phyloP scores from a whole-genome alignment of 768 basidiomycete species.

The Termitomyces sp. region DNA sequence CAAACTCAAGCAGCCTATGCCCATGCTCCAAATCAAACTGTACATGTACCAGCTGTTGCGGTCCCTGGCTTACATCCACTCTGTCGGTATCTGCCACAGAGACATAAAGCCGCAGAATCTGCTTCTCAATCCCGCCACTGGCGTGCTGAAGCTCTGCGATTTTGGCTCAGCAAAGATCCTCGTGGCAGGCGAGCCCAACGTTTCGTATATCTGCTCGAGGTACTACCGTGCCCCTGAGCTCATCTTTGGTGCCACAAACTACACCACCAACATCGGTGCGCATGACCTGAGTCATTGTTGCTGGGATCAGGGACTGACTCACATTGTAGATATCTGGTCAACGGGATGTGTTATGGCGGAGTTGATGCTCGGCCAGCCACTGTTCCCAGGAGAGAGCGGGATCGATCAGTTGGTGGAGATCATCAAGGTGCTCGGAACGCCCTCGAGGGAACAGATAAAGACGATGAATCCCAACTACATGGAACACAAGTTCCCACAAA shows the following conservation, averaged over 20 bases:
- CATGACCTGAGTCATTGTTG: background rate
- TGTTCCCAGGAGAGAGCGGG: constrained; percentile 98
- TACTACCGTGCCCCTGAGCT: constrained; percentile 99
- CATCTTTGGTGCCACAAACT: constrained; percentile 99
- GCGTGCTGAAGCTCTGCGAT: constrained; percentile 96
- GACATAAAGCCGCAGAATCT: constrained; percentile 99
- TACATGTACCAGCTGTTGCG: constrained; percentile 99
- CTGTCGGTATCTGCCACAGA: constrained; percentile 98
- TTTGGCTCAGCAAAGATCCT: constrained; percentile 99
- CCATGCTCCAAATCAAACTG: constrained; percentile 98
- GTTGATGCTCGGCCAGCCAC: constrained; percentile 96
- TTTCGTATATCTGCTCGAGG: constrained; percentile 98
- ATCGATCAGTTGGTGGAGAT: constrained; percentile 99
- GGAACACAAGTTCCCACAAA: constrained; percentile 99
- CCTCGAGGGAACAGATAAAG: constrained; percentile 99
- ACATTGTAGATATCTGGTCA: constrained; percentile 87
- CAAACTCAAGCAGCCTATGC: constrained; percentile 99
- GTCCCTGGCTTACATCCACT: constrained; percentile 98
- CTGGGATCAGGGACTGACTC: constrained; percentile 1
- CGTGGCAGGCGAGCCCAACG: constrained; percentile 96
- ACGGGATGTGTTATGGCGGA: constrained; percentile 99
- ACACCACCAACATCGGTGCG: constrained; percentile 97
- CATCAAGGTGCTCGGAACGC: constrained; percentile 98
- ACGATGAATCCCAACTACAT: constrained; percentile 99
- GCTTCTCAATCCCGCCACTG: constrained; percentile 93